Base-by-base conservation (phyloP, 1,284 basidiomycete genomes). In the Cryptococcus sp. region DNA sequence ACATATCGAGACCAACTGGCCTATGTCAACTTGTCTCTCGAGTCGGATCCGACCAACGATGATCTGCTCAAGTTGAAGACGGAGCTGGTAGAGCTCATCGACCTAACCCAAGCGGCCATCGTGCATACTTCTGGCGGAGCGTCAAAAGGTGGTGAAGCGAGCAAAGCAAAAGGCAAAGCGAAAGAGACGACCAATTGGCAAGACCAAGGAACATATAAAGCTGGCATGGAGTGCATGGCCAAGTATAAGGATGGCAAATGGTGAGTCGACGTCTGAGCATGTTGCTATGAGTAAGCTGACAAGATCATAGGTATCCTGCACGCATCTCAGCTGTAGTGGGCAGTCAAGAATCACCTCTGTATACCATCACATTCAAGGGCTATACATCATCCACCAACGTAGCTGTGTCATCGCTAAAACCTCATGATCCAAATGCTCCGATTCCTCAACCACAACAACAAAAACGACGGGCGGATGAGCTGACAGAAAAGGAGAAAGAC, bases 361-460 rank as follows among this genome's bases (percentile, higher is more conserved):
- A 91, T 82, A 93, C 89, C 69, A 88, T 99, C 72, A 86, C 95
- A 42, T 99, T 96, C 84, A 91, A 91, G 74, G 91, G 90, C 3
- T 98, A 97, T 82, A 90, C 93, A 67, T 89, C 89, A 41, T 94
- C 93, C n/a, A 93, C 97, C 76, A 86, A 91, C 54, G 85, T 96
- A 38, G 87, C 89, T 60, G 82, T 85, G 20, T 79, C 84, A 4
- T 87, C 90, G 62, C 79, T 96, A 59, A 90, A 91, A 72, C 71
- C 85, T 5, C 82, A 76, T 60, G 73, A 77, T 60, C 71, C 75
- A 15, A 60, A 50, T 35, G 74, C 75, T 13, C 73, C 73, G 7
- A 71, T 75, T 22, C 74, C 74, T 17, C 62, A 89, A 20, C 87
- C 90, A 19, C 85, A 83, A 71, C 79, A 87, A 74, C 91, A 91